Percentiles rank a stretch among this genome's conserved stretches.
phyloP scores from a whole-genome alignment of 495 filamentous ascomycete species.

The Aspergillus cavernicola region DNA sequence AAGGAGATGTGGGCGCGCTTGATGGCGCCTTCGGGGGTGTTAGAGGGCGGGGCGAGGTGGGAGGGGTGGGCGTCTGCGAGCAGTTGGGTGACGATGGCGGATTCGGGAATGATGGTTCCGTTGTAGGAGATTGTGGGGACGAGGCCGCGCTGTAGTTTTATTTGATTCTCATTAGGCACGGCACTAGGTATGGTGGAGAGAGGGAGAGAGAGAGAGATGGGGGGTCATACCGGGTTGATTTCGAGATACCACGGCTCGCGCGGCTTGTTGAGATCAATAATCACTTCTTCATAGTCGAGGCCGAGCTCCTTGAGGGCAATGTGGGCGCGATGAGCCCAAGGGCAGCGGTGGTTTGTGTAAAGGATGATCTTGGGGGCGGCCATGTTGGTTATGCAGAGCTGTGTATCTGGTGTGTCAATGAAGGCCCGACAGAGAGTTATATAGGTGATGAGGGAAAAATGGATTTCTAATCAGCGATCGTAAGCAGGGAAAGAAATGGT shows the following conservation, averaged over 20 bases:
- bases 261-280: constrained; percentile 68
- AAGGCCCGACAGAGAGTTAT: too few species aligned
- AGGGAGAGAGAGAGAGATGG: too few species aligned
- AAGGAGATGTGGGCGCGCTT: constrained; percentile 66
- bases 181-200: too few species aligned
- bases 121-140: constrained; percentile 72
- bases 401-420: too few species aligned
- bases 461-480: too few species aligned
- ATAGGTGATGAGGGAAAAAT: too few species aligned
- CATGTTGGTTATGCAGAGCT: too few species aligned
- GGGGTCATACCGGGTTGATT: constrained; percentile 74
- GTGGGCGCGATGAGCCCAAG: constrained; percentile 80
- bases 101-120: constrained; percentile 71
- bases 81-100: constrained; percentile 71
- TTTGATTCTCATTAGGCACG: too few species aligned
- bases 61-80: constrained; percentile 57
- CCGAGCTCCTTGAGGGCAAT: constrained; percentile 71
- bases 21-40: constrained; percentile 39
- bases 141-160: constrained; percentile 55
- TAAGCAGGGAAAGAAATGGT: too few species aligned
- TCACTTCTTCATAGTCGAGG: constrained; percentile 73
- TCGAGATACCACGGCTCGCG: constrained; percentile 81
- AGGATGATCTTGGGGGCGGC: constrained; percentile 49
- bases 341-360: constrained; percentile 76
- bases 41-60: constrained; percentile 41